These are phyloP conservation scores for Cyclotella choctawhatcheeana DNA, from an alignment of 108 stramenopile species.

Conservation along the genomic window DNA sequence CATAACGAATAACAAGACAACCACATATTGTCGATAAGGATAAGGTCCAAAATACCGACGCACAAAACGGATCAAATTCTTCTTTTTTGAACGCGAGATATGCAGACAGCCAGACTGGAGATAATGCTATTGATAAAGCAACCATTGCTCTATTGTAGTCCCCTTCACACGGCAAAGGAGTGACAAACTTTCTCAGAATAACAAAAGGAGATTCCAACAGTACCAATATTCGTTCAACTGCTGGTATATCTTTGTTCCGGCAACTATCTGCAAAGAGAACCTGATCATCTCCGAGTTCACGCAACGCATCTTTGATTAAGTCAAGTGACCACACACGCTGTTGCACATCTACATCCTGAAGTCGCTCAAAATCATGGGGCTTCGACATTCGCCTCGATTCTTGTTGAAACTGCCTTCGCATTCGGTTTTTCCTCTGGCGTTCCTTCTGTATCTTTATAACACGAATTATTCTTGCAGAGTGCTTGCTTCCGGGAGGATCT, in stretches of 20 bases:
- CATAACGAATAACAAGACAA: conserved; percentile 56
- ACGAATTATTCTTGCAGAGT: conserved; percentile 31
- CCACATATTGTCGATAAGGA: conserved; percentile 27
- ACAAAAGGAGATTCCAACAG: conserved; percentile 21
- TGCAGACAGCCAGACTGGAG: conserved; percentile 68
- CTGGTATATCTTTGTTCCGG: background rate
- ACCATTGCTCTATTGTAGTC: conserved; percentile 73
- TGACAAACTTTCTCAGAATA: conserved; percentile 28
- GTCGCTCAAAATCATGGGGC: background rate
- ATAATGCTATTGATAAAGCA: conserved; percentile 64
- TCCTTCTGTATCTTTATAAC: conserved; percentile 20
- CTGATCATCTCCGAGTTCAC: conserved; percentile 12
- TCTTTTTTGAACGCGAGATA: conserved; percentile 60
- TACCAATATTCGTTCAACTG: background rate
- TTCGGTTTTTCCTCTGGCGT: conserved; percentile 1
- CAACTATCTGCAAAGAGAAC: background rate
- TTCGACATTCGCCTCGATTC: conserved; percentile 2
- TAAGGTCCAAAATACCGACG: conserved; percentile 11
- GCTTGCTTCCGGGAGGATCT: conserved; percentile 24
- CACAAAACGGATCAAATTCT: conserved; percentile 39
- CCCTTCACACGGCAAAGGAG: conserved; percentile 78
- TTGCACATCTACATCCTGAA: background rate
- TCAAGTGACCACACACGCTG: background rate
- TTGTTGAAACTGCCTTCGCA: background rate
- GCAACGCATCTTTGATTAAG: conserved; percentile 6